Evolutionary conservation across 179 eudicot genomes (phyloP).

Genomic region (Gypsophila paniculata): DNA sequence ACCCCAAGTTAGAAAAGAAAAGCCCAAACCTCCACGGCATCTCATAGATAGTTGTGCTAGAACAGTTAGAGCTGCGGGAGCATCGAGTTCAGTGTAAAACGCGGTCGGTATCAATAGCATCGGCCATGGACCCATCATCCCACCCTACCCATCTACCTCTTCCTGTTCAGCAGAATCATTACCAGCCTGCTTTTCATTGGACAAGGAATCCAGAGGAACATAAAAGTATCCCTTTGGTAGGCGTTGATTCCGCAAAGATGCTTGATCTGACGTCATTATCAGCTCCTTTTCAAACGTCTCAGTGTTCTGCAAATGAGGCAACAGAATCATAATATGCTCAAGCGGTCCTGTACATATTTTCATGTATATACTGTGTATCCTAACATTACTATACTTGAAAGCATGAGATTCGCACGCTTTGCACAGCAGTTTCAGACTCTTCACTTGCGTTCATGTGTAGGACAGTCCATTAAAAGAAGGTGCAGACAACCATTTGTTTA

Average conservation of each 20-base stretch:
- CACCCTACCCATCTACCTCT: constrained; percentile 44
- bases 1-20: constrained; percentile 20
- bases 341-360: not conserved
- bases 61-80: constrained; percentile 19
- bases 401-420: no score
- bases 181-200: constrained; percentile 44
- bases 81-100: constrained; percentile 17
- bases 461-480: no score
- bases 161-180: constrained; percentile 38
- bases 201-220: constrained; percentile 67
- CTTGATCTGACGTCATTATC: constrained; percentile 90
- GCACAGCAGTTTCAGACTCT: not conserved
- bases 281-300: constrained; percentile 78
- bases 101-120: no score
- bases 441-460: not conserved
- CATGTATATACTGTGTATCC: not conserved
- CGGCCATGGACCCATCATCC: constrained; percentile 1
- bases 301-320: constrained; percentile 40
- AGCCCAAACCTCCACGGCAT: constrained; percentile 30
- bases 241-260: constrained; percentile 67
- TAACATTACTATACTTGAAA: not conserved
- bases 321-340: not conserved
- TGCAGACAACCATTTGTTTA: no score
- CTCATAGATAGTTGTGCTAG: constrained; percentile 22
- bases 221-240: constrained; percentile 82